Evolutionary conservation across 2,329 filamentous ascomycete genomes (phyloP), one percentile per base, ranked within the genome.

Genomic region (Tolypocladium cylindrosporum): DNA sequence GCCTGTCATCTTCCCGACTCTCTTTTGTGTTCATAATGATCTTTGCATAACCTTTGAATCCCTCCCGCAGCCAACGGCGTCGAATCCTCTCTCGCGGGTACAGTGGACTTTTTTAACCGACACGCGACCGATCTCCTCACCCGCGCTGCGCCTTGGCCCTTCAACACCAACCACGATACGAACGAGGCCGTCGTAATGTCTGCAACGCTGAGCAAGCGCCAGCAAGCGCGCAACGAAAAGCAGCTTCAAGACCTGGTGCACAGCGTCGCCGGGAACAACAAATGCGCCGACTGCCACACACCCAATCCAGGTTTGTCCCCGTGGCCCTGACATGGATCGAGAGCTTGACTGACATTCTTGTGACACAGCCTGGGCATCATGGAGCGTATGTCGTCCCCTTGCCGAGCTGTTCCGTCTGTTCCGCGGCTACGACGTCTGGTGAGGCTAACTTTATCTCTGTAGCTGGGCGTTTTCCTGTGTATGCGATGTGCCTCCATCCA

Each of bases 401-500:
- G 37, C 48, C 37, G 42, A 41, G 13, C 16, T 36, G 56, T 60
- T 58, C 57, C 53, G 13, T 55, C 13, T 19, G n/a, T 45, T 42
- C 48, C 34, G 9, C 19, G 9, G 52, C 37, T 10, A 16, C 48
- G 8, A n/a, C 48, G 31, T 51, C 21, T 5, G 11, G 48, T n/a
- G 39, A 51, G 45, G 50, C 63, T 61, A 55, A 57, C 57, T 16
- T 54, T n/a, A 51, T 51, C 51, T 56, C 37, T 54, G 36, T 63
- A 97, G 90, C 78, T 99, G 75, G 94, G 94, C 60, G 85, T 97
- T 63, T 99, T 99, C 72, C 80, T 99, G 55, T 99, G 94, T 76
- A 95, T 99, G 89, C 90, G 94, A 71, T 99, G 94, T 79, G 94
- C 92, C 57, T 84, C 91, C 57, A 83, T 97, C 68, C 94, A 99